phyloP scores from a whole-genome alignment of 768 basidiomycete genomes.

The Suillus subaureus region DNA sequence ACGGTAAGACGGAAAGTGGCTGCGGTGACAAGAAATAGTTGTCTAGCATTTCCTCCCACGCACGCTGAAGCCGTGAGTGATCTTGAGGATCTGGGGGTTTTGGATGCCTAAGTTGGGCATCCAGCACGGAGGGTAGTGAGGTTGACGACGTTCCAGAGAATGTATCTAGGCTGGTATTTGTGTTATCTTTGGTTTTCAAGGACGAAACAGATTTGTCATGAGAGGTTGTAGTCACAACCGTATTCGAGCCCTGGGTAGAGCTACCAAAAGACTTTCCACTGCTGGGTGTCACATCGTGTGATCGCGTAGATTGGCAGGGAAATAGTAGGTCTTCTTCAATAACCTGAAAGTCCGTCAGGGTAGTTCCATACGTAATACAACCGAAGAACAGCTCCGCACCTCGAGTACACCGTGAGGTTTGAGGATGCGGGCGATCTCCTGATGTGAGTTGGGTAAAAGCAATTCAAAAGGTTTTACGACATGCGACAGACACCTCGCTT shows the following conservation, averaged over 20 bases:
- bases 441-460: conserved; percentile 11
- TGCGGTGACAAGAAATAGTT: conserved; percentile 56
- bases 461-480: conserved; percentile 19
- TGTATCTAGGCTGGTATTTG: conserved; percentile 13
- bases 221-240: conserved; percentile 21
- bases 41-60: conserved; percentile 71
- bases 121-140: conserved; percentile 23
- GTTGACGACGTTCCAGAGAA: conserved; percentile 22
- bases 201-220: conserved; percentile 29
- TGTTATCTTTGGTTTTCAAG: conserved; percentile 15
- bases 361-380: conserved; percentile 11
- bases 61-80: conserved; percentile 58
- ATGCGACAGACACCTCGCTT: conserved; percentile 20
- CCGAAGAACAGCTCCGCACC: conserved; percentile 39
- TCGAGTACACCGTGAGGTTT: conserved; percentile 64
- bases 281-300: conserved; percentile 7
- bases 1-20: conserved; percentile 61
- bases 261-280: conserved; percentile 21
- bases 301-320: conserved; percentile 43
- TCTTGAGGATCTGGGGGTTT: conserved; percentile 52
- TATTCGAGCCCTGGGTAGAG: conserved; percentile 32
- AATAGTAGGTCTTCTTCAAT: conserved; percentile 78
- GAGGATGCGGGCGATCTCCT: conserved; percentile 73
- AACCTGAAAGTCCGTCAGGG: conserved; percentile 42
- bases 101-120: conserved; percentile 12